Evolutionary conservation across 192 early-diverging fungal genomes (phyloP), one percentile per base, ranked within the genome.

Genomic region (Phycomyces nitens): DNA sequence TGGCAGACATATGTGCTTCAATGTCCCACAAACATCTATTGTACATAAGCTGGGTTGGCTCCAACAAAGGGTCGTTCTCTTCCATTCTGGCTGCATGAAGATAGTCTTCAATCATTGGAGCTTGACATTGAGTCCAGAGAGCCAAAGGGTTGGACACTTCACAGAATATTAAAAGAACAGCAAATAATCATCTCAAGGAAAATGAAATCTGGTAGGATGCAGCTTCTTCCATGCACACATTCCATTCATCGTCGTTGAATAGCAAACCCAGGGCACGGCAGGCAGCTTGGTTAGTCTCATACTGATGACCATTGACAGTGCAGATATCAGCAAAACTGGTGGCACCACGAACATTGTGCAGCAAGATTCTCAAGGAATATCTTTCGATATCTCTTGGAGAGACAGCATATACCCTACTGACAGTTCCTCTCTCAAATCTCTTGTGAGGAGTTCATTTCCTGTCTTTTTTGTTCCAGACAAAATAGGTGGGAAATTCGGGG

Each of bases 381-480:
- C 29, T 60, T 27, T 60, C 58, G 0, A 24, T 10, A 1, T 60
- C 44, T 34, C 44, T 3, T 2, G 58, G 58, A 8, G 58, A 60
- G 10, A 60, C 43, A 2, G 58, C 1, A 0, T 60, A 60, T 29
- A 60, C 29, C 8, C 58, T 18, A 14, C 43, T 44, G n/a, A 60
- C 27, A 2, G 44, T 50, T 34, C 29, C 29, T 34, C 3, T 34
- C 7, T 34, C 29, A 34, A 5, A 34, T 5, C 29, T 5, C 29
- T 34, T 34, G 7, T 34, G 29, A 2, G 3, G 7, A 34, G 7
- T 34, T 7, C 29, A 34, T 34, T 34, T 34, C 29, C 7, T 34
- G 29, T 2, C 29, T n/a, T n/a, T n/a, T n/a, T n/a, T n/a, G 7
- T 16, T 27, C 43, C 43, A 60, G 3, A 60, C 42, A 60, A 14